These are phyloP conservation scores for Globisporangium mamillatum DNA, from an alignment of 352 stramenopile species.

Conservation along the genomic window DNA sequence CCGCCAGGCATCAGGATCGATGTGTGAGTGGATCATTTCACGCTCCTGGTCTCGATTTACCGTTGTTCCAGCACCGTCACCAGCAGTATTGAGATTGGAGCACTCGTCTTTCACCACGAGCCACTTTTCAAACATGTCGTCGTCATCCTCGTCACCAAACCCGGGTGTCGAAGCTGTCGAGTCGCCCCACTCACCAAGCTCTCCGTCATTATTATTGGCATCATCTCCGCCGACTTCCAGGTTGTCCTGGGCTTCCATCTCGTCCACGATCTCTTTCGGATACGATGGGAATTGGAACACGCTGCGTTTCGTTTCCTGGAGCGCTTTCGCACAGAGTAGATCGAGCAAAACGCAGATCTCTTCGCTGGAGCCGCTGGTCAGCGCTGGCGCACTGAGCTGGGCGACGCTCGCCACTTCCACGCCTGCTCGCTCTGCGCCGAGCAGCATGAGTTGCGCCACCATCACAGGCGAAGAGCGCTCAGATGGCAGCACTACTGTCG, in stretches of 20 bases:
- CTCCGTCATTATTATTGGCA: constrained; percentile 16
- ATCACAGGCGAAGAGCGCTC: constrained; percentile 25
- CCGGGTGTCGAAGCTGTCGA: constrained; percentile 29
- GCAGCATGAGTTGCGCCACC: constrained; percentile 43
- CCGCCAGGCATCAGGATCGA: constrained; percentile 40
- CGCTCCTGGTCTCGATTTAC: constrained; percentile 11
- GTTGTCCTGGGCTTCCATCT: constrained; percentile 35
- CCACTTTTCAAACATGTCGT: constrained; percentile 40
- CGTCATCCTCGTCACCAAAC: constrained; percentile 20
- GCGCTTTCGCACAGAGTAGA: constrained; percentile 35
- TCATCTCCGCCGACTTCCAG: constrained; percentile 40
- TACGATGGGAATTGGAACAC: constrained; percentile 26
- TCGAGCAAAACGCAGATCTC: constrained; percentile 59
- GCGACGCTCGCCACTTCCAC: constrained; percentile 22
- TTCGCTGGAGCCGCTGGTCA: constrained; percentile 40
- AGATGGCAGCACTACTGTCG: not conserved
- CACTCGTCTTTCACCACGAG: constrained; percentile 37
- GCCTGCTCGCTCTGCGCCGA: constrained; percentile 44
- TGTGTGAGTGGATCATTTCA: constrained; percentile 38
- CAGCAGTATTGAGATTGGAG: not conserved
- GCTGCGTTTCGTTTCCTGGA: constrained; percentile 22
- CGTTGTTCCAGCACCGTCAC: not conserved
- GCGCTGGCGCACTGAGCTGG: constrained; percentile 34
- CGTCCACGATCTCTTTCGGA: constrained; percentile 39
- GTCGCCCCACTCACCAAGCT: constrained; percentile 21